Evolutionary conservation across 192 early-diverging fungal species (phyloP).

Genomic region (Linnemannia hyalina): DNA sequence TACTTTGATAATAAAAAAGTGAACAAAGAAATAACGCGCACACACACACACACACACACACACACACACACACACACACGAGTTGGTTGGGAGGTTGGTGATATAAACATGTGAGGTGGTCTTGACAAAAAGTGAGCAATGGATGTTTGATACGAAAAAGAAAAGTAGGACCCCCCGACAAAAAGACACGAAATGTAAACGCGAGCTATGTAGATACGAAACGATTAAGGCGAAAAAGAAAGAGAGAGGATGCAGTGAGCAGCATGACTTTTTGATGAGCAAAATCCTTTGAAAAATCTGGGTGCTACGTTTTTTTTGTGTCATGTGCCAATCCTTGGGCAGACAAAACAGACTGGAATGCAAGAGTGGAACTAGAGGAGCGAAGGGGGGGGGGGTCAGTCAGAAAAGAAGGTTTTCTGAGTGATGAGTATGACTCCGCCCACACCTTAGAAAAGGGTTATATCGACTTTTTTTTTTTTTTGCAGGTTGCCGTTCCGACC

Average conservation of each 20-base stretch:
- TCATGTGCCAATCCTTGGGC: conserved; percentile 1
- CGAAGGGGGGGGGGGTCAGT: neutral
- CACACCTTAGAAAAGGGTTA: neutral
- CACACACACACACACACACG: no score
- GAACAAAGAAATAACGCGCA: neutral
- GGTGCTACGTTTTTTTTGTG: no score
- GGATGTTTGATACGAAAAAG: neutral
- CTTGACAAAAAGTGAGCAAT: no score
- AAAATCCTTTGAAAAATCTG: no score
- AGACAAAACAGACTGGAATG: neutral
- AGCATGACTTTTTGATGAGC: neutral
- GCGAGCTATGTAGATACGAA: neutral
- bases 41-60: no score
- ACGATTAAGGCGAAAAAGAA: neutral
- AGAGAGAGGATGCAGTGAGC: neutral
- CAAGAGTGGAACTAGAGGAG: neutral
- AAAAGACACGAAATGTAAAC: conserved; percentile 4
- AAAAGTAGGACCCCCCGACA: no score
- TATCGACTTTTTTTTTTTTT: neutral
- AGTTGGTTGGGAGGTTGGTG: no score
- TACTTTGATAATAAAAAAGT: neutral
- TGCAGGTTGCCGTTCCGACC: no score
- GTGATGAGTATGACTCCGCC: no score
- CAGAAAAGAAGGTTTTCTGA: neutral
- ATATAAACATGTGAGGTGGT: no score